A percentile compares a stretch with the other conserved stretches of the same genome.
Evolutionary conservation across 208 protist genomes (phyloP).

Genomic region (Acanthamoeba quina): DNA sequence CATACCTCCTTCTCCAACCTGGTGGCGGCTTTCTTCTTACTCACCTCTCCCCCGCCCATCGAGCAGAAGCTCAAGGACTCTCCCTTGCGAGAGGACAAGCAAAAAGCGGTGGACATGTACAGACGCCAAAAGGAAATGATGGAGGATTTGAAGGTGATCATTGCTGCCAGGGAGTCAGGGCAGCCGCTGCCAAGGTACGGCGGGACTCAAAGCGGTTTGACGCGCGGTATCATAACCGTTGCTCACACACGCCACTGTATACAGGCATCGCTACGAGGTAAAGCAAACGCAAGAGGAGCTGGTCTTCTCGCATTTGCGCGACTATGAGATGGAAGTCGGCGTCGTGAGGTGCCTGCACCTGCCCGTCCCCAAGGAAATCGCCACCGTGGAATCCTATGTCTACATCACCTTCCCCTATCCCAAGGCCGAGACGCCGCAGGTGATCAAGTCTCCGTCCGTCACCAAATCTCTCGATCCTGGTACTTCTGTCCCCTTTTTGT

Average conservation of each 20-base stretch:
- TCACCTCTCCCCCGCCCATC: not conserved
- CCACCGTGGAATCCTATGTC: constrained; percentile 25
- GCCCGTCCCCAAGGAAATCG: not conserved
- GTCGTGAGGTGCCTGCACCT: constrained; percentile 32
- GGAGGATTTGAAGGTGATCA: constrained; percentile 2
- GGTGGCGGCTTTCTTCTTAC: not conserved
- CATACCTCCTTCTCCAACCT: not conserved
- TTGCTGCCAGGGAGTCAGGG: not conserved
- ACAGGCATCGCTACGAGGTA: constrained; percentile 28
- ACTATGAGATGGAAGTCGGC: constrained; percentile 43
- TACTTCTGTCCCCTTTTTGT: not conserved
- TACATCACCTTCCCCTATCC: constrained; percentile 26
- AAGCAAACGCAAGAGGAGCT: not conserved
- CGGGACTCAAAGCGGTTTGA: not conserved
- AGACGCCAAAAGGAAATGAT: constrained; percentile 44
- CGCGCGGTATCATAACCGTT: not conserved
- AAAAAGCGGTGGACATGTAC: constrained; percentile 46
- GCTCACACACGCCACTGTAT: not conserved
- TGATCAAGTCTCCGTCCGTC: not conserved
- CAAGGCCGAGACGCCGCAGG: not conserved
- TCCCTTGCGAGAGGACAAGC: not conserved
- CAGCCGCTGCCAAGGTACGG: not conserved
- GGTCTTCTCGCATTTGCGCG: constrained; percentile 3
- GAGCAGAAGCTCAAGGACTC: constrained; percentile 71
- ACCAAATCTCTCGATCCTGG: constrained; percentile 6